These are phyloP conservation scores for Penicillium sp. DNA, from an alignment of 2,329 filamentous ascomycete species.

Conservation along the genomic window DNA sequence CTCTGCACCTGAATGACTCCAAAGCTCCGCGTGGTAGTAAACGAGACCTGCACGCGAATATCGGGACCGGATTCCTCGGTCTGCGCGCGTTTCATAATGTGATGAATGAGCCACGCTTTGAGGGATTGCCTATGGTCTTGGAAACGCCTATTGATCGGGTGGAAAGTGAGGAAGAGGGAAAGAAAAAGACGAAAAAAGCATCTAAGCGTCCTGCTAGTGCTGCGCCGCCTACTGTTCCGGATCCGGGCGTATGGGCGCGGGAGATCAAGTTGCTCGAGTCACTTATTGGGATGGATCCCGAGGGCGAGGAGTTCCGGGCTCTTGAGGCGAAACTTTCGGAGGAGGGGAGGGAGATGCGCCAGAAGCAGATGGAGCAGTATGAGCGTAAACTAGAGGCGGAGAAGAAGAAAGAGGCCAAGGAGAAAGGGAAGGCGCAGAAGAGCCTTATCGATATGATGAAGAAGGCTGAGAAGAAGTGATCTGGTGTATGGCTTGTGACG, in stretches of 20 bases:
- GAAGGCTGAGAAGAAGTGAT: background rate
- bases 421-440: slow-evolving; percentile 37
- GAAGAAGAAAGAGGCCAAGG: slow-evolving; percentile 45
- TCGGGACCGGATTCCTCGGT: slow-evolving; percentile 89
- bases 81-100: slow-evolving; percentile 85
- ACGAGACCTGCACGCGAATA: slow-evolving; percentile 90
- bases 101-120: slow-evolving; percentile 73
- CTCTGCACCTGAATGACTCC: slow-evolving; percentile 90
- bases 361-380: slow-evolving; percentile 71
- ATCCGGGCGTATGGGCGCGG: slow-evolving; percentile 78
- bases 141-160: slow-evolving; percentile 88
- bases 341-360: slow-evolving; percentile 64
- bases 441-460: slow-evolving; percentile 35
- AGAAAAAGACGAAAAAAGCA: slow-evolving; percentile 16
- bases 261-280: slow-evolving; percentile 94
- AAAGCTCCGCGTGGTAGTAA: slow-evolving; percentile 80
- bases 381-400: slow-evolving; percentile 66
- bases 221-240: slow-evolving; percentile 53
- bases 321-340: slow-evolving; percentile 62
- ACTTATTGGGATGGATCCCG: slow-evolving; percentile 75
- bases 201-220: slow-evolving; percentile 21
- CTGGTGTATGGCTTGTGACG: background rate
- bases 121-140: slow-evolving; percentile 80
- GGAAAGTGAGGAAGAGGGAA: slow-evolving; percentile 31
- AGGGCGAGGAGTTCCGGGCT: slow-evolving; percentile 64